phyloP scores from a whole-genome alignment of 2,329 filamentous ascomycete genomes.

The Cladosporium austrohemisphaericum region DNA sequence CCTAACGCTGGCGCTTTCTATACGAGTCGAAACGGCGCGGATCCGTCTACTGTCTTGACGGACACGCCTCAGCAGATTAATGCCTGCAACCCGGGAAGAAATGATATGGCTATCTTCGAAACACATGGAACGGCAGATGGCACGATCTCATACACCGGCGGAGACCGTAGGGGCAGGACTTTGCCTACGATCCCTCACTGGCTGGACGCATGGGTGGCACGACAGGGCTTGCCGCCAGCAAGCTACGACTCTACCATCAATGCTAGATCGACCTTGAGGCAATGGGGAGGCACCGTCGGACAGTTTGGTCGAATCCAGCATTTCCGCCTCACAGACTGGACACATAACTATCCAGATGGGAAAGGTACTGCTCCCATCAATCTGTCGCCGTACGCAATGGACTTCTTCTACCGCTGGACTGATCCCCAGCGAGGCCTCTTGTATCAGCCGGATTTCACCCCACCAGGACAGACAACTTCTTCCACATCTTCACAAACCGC shows the following conservation, averaged over 20 bases:
- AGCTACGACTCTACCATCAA: constrained; percentile 27
- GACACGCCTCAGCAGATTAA: constrained; percentile 22
- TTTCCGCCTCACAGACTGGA: constrained; percentile 33
- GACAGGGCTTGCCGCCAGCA: constrained; percentile 30
- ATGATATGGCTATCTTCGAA: constrained; percentile 38
- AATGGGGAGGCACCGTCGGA: constrained; percentile 27
- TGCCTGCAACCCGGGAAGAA: constrained; percentile 23
- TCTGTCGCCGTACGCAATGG: constrained; percentile 27
- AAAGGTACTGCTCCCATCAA: constrained; percentile 22
- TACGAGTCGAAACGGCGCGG: constrained; percentile 27
- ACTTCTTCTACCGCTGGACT: constrained; percentile 29
- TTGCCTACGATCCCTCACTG: constrained; percentile 27
- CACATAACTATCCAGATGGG: constrained; percentile 35
- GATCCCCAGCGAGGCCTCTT: constrained; percentile 17
- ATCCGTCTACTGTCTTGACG: constrained; percentile 22
- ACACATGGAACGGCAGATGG: constrained; percentile 41
- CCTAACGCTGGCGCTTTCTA: constrained; percentile 47
- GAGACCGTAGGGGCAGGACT: constrained; percentile 15
- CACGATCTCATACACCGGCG: constrained; percentile 39
- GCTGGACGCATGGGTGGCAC: constrained; percentile 35
- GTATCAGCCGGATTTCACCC: constrained; percentile 2
- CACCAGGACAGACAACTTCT: no score
- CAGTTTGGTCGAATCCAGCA: constrained; percentile 35
- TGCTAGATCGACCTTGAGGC: constrained; percentile 23
- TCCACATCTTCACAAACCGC: neutral